Base-by-base conservation (phyloP, 768 basidiomycete genomes). In the Lentinula sp. region DNA sequence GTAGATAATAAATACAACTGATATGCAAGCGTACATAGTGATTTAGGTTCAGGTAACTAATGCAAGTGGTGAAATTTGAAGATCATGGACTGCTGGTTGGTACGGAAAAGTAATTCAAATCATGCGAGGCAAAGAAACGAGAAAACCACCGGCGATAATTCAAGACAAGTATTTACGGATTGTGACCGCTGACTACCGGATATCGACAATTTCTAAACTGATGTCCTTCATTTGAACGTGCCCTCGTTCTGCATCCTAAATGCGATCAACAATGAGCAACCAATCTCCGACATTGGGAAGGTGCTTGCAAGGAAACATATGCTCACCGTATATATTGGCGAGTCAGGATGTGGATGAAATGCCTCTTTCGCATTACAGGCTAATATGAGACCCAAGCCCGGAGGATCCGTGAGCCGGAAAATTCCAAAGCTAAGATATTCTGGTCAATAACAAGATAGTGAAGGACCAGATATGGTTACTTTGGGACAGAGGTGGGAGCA, bases 361-460 rank as follows among this genome's bases (percentile, higher is more conserved):
- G 90, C 85, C 60, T 89, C 88, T 68, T 84, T 88, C 42, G 77
- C 83, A 1, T 70, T 77, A 69, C 94, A 95, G 0, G 75, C 71
- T 34, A 89, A 70, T 31, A 96, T 85, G 0, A 85, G 83, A 63
- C 86, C 76, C 42, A 97, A 71, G 2, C 94, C 94, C 0, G 86
- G 89, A 0, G 93, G 93, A 70, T 94, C 91, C 0, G 94, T 96
- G 5, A 95, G 74, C 13, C 94, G 89, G 76, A 94, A 93, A 52
- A 94, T 90, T 0, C 92, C 93, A 77, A 89, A 92, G 66, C 91
- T 90, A 65, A 13, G 39, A 32, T 49, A 9, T 4, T 7, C 18
- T 5, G 13, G 55, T 34, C 35, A 37, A 18, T 35, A 42, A 35
- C 8, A 48, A 43, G 23, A 39, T 28, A 28, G 51, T 46, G 35